phyloP scores from a whole-genome alignment of 768 basidiomycete species.

The Collybia mongolica region DNA sequence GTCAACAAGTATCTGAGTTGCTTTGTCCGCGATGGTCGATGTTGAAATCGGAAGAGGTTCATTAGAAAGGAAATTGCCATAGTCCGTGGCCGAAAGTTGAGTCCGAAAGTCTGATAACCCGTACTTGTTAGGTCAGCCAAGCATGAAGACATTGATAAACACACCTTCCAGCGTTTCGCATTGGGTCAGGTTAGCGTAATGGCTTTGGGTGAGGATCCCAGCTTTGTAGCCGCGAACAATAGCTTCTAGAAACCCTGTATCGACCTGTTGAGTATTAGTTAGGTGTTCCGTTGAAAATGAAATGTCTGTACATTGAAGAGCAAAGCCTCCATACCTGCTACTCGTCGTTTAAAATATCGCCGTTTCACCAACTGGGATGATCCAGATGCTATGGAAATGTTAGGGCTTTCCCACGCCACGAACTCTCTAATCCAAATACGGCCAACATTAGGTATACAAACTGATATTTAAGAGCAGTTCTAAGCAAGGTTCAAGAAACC shows the following conservation, averaged over 20 bases:
- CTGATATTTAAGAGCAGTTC: too few relatives aligned
- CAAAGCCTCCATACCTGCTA: conserved; percentile 71
- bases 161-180: conserved; percentile 96
- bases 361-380: too few relatives aligned
- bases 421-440: too few relatives aligned
- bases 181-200: conserved; percentile 93
- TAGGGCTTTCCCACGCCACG: too few relatives aligned
- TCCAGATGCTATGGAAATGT: too few relatives aligned
- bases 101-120: conserved; percentile 81
- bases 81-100: conserved; percentile 94
- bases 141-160: conserved; percentile 9
- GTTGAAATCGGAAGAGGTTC: conserved; percentile 93
- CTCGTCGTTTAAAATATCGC: too few relatives aligned
- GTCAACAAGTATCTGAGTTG: conserved; percentile 91
- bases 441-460: too few relatives aligned
- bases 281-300: too few relatives aligned
- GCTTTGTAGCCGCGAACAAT: conserved; percentile 92
- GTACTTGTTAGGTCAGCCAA: neutral
- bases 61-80: conserved; percentile 97
- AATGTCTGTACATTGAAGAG: conserved; percentile 73
- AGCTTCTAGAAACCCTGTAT: conserved; percentile 75
- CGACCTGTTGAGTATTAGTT: conserved; percentile 42
- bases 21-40: conserved; percentile 94
- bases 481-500: too few relatives aligned
- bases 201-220: conserved; percentile 83